Conservation (phyloP, 805 yeast genomes). For the Naumovozyma castellii region DNA sequence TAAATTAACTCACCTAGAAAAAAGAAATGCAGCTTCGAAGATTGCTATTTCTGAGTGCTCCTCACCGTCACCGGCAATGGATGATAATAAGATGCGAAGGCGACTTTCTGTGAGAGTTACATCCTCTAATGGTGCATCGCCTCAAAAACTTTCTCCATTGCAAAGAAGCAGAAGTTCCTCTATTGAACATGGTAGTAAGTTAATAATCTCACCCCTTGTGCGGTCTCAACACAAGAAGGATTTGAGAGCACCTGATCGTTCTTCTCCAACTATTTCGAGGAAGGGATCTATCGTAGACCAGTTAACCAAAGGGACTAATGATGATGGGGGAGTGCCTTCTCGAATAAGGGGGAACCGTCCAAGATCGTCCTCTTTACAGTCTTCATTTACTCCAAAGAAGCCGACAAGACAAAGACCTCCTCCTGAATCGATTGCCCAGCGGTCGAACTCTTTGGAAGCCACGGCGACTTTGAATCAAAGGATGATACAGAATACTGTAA, state of each 20-base stretch:
- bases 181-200: conserved; percentile 4
- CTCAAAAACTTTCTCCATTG: conserved; percentile 13
- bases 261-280: conserved; percentile 10
- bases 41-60: conserved; percentile 7
- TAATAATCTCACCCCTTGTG: not conserved
- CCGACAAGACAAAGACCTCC: conserved; percentile 1
- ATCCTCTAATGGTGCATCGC: conserved; percentile 7
- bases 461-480: conserved; percentile 22
- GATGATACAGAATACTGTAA: conserved; percentile 20
- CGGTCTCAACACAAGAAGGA: not conserved
- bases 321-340: not conserved
- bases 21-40: conserved; percentile 7
- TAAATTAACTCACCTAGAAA: conserved; percentile 14
- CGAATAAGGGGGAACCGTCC: conserved; percentile 12
- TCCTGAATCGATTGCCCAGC: conserved; percentile 5
- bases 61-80: conserved; percentile 3
- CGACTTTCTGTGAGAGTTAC: not conserved
- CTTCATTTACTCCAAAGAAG: conserved; percentile 8
- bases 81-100: conserved; percentile 1
- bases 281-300: conserved; percentile 3
- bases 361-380: conserved; percentile 29
- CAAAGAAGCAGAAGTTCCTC: conserved; percentile 17
- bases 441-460: conserved; percentile 27
- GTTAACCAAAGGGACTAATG: conserved; percentile 2
- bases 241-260: not conserved